Evolutionary conservation across 306 rosid genomes (phyloP).

Genomic region (Dryas drummondii): DNA sequence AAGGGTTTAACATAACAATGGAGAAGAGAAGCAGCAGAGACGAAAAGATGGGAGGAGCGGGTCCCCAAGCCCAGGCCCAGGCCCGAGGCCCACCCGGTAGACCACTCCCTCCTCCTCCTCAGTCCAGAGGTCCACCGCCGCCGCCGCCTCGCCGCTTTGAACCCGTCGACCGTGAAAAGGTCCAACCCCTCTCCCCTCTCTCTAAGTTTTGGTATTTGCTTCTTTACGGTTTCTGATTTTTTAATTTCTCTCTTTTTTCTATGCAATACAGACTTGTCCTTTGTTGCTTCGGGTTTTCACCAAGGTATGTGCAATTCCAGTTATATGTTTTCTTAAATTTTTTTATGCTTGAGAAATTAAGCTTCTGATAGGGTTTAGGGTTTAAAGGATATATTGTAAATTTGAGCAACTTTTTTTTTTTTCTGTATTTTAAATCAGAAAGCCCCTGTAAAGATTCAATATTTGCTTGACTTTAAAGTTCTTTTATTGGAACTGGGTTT

Average conservation of each 20-base stretch:
- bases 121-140: conserved; percentile 39
- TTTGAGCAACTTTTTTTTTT: background rate
- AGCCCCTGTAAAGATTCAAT: background rate
- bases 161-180: conserved; percentile 56
- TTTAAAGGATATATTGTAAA: background rate
- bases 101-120: conserved; percentile 35
- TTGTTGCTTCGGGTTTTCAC: conserved; percentile 90
- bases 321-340: background rate
- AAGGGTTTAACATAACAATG: conserved; percentile 25
- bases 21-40: conserved; percentile 52
- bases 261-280: conserved; percentile 74
- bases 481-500: background rate
- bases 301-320: conserved; percentile 42
- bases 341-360: background rate
- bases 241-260: background rate
- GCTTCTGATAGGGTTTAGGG: background rate
- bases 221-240: background rate
- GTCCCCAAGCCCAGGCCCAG: conserved; percentile 22
- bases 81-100: conserved; percentile 14
- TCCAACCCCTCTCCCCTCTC: background rate
- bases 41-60: conserved; percentile 30
- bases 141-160: conserved; percentile 39
- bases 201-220: background rate
- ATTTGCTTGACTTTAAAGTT: background rate
- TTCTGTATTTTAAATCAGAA: background rate